Base-by-base conservation (phyloP, 352 stramenopile genomes). In the Globisporangium nunn region DNA sequence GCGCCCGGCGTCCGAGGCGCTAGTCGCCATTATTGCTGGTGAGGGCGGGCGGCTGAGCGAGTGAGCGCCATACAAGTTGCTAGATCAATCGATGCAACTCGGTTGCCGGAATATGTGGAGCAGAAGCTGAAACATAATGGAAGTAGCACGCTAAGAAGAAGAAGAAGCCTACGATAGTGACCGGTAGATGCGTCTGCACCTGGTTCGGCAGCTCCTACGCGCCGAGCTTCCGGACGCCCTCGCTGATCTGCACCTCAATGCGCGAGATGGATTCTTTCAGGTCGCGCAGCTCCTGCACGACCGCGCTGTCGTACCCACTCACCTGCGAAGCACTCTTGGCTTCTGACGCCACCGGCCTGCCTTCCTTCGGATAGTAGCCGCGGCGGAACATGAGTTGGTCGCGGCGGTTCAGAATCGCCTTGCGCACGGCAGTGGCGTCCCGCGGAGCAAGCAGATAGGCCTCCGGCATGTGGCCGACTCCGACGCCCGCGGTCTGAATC, bases 331-430 rank as follows among this genome's bases (percentile, higher is more conserved):
- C 7, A 15, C n/a, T 58, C 29, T 28, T 50, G 3, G 23, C 30
- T 8, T 54, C 33, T n/a, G 18, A 15, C 17, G 43, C 31, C 15
- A 11, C 28, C 33, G 40, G 14, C 52, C 10, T 50, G 40, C 8
- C 50, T 45, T 18, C 56, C 40, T 23, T 52, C 7, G 7, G 4
- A n/a, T 46, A 46, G n/a, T 46, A 33, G 5, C 55, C 50, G 23
- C 63, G 58, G 11, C 67, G 65, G 33, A 72, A 54, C 40, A 80
- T 65, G 39, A 80, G 66, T 28, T 56, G 55, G 51, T 80, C 71
- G 12, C 71, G 71, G 15, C 71, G 71, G 30, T 70, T 58, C 68
- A 80, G 71, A 57, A 80, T 80, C 44, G 58, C 50, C 18, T 75
- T 61, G 12, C 71, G 68, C 39, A 80, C 71, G 17, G 61, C 67